A percentile compares a stretch with the other conserved stretches of the same genome.
These are phyloP conservation scores for Botrytis deweyae DNA, from an alignment of 2,329 filamentous ascomycete species.

Conservation along the genomic window DNA sequence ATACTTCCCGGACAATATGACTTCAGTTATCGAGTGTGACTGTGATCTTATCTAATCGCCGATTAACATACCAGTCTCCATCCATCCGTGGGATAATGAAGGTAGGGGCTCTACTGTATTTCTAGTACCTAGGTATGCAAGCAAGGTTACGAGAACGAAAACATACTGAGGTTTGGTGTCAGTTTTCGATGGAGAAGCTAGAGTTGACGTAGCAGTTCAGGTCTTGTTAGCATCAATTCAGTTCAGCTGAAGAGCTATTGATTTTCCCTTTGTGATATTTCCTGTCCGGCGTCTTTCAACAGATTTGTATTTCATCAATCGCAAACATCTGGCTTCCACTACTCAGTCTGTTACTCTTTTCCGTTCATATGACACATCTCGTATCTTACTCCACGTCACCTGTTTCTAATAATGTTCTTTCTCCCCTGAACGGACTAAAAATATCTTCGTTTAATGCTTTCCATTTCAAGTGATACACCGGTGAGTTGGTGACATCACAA, in stretches of 20 bases:
- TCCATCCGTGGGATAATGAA: neutral
- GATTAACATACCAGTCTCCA: neutral
- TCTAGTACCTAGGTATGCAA: neutral
- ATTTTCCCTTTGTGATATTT: neutral
- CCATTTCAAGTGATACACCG: neutral
- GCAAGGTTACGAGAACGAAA: neutral
- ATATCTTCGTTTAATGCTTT: neutral
- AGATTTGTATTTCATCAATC: neutral
- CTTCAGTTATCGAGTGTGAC: neutral
- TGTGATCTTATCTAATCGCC: constrained; percentile 14
- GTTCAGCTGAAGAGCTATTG: neutral
- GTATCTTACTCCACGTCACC: neutral
- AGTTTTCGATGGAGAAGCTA: neutral
- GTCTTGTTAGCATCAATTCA: neutral
- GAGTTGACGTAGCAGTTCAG: neutral
- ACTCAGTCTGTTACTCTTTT: neutral
- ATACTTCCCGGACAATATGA: neutral
- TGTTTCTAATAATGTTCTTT: neutral
- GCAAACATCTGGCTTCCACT: neutral
- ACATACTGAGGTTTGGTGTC: neutral
- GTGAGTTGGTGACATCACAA: neutral
- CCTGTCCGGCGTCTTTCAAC: neutral
- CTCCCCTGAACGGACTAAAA: neutral
- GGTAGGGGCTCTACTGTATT: neutral
- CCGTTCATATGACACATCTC: neutral